Evolutionary conservation across 2,329 filamentous ascomycete genomes (phyloP).

Genomic region (Epichloe aotearoae): DNA sequence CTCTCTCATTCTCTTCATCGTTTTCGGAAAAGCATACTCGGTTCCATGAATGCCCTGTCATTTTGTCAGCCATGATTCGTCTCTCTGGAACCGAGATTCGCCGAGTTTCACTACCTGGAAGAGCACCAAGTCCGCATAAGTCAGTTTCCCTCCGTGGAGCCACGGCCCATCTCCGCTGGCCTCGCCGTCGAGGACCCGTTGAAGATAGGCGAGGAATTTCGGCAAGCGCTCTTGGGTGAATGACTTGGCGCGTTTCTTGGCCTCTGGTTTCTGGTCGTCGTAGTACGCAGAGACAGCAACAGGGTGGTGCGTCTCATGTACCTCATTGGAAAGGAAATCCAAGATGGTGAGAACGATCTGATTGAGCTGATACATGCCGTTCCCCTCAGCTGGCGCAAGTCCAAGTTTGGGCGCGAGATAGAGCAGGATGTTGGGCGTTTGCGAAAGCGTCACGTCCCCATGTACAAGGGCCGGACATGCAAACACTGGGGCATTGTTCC

Average conservation of each 20-base stretch:
- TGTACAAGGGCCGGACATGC: constrained; percentile 55
- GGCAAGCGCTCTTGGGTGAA: constrained; percentile 52
- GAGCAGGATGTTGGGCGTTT: constrained; percentile 60
- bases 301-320: constrained; percentile 67
- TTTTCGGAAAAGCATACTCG: constrained; percentile 57
- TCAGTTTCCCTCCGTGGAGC: constrained; percentile 50
- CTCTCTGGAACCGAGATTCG: not conserved
- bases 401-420: constrained; percentile 53
- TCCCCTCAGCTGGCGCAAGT: constrained; percentile 31
- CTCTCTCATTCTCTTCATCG: constrained; percentile 40
- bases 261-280: constrained; percentile 61
- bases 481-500: constrained; percentile 48
- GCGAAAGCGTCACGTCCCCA: constrained; percentile 48
- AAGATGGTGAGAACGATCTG: constrained; percentile 54
- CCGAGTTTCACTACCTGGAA: constrained; percentile 42
- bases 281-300: constrained; percentile 48
- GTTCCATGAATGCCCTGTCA: constrained; percentile 41
- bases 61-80: constrained; percentile 2
- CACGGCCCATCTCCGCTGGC: constrained; percentile 45
- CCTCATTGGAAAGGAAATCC: constrained; percentile 56
- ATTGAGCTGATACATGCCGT: constrained; percentile 44
- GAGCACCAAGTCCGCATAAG: constrained; percentile 60
- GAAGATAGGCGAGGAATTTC: constrained; percentile 60
- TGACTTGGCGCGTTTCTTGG: constrained; percentile 40
- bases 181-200: constrained; percentile 47